phyloP scores from a whole-genome alignment of 208 protist species.

The Crithidia thermophila region DNA sequence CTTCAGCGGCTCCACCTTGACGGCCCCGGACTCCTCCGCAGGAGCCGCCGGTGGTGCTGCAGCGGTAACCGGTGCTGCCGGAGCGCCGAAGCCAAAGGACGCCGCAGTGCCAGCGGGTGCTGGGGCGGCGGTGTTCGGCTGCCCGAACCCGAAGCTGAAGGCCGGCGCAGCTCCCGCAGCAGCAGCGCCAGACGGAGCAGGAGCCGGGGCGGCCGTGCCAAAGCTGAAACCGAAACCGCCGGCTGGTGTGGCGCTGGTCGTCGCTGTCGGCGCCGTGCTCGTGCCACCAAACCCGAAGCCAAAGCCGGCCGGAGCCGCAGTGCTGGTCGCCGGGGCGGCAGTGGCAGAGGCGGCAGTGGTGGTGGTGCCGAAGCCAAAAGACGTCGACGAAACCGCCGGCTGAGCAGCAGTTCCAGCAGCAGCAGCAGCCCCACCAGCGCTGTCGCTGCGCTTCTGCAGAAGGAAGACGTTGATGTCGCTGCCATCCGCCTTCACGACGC shows the following conservation, averaged over 20 bases:
- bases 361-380: conserved; percentile 43
- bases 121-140: neutral
- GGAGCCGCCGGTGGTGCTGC: neutral
- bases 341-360: neutral
- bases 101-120: conserved; percentile 6
- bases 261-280: neutral
- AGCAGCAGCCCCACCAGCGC: neutral
- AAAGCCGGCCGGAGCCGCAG: conserved; percentile 23
- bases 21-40: conserved; percentile 9
- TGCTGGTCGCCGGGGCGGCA: conserved; percentile 4
- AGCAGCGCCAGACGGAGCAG: neutral
- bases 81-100: conserved; percentile 34
- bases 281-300: conserved; percentile 38
- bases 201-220: conserved; percentile 11
- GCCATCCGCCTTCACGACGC: conserved; percentile 73
- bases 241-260: conserved; percentile 4
- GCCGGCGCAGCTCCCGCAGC: neutral
- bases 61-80: conserved; percentile 7
- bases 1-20: conserved; percentile 53
- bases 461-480: conserved; percentile 77
- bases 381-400: conserved; percentile 17
- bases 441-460: conserved; percentile 50
- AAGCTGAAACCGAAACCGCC: conserved; percentile 38
- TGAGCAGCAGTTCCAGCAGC: neutral
- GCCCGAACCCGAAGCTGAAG: conserved; percentile 39